A percentile compares a stretch with the other conserved stretches of the same genome.
Evolutionary conservation across 441 rosid genomes (phyloP).

Genomic region (Eutrema salsugineum): DNA sequence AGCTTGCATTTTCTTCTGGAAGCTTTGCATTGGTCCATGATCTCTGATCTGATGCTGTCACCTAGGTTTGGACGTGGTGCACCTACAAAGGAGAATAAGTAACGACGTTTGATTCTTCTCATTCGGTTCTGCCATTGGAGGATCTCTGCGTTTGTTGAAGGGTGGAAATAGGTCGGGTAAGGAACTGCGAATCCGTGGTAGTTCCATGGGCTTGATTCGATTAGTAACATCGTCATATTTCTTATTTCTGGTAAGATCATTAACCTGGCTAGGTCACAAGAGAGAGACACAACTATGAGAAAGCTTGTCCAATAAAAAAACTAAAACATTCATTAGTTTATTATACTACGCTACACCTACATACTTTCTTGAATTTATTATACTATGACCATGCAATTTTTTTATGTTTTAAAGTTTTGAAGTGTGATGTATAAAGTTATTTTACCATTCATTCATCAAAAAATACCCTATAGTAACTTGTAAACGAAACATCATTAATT

Average conservation of each 20-base stretch:
- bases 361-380: no score
- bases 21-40: conserved; percentile 66
- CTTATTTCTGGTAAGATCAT: conserved; percentile 60
- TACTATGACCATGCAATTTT: no score
- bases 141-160: conserved; percentile 50
- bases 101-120: conserved; percentile 42
- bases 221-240: conserved; percentile 67
- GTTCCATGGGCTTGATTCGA: conserved; percentile 77
- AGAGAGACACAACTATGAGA: conserved; percentile 12
- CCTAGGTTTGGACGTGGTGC: conserved; percentile 52
- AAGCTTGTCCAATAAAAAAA: not conserved
- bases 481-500: no score
- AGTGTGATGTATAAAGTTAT: no score
- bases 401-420: no score
- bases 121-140: conserved; percentile 60
- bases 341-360: no score
- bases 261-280: conserved; percentile 32
- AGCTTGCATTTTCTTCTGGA: conserved; percentile 56
- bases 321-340: no score
- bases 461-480: no score
- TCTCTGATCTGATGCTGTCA: conserved; percentile 50
- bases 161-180: conserved; percentile 85
- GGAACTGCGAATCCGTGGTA: conserved; percentile 74
- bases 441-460: no score
- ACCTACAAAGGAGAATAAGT: conserved; percentile 66